Evolutionary conservation across 73 alveolate species (phyloP).

Genomic region (Symbiodinium pilosum): DNA sequence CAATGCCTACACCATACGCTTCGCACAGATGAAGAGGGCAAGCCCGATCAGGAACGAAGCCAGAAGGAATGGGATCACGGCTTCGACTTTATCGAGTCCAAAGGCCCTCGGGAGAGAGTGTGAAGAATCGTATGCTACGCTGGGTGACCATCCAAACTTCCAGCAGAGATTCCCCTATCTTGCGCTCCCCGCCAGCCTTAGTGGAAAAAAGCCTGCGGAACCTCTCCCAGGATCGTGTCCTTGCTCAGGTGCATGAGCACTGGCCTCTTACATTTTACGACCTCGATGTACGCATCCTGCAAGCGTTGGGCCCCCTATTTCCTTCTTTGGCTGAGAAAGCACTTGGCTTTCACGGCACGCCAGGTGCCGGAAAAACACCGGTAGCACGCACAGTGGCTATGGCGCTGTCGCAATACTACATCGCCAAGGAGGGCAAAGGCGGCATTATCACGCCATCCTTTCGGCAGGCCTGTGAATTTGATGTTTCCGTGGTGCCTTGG

Average conservation of each 20-base stretch:
- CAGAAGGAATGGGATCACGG: background rate
- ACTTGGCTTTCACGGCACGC: background rate
- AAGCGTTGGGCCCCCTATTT: background rate
- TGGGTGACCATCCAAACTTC: background rate
- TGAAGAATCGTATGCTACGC: background rate
- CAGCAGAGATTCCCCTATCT: background rate
- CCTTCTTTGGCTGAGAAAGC: background rate
- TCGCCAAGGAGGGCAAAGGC: background rate
- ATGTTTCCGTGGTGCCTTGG: background rate
- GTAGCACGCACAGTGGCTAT: background rate
- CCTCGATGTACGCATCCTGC: background rate
- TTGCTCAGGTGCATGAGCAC: conserved; percentile 13
- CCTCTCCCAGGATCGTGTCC: conserved; percentile 27
- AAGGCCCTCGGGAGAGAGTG: background rate
- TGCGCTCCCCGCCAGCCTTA: background rate
- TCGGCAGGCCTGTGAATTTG: conserved; percentile 1
- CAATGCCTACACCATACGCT: background rate
- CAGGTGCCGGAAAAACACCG: background rate
- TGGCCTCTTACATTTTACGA: conserved; percentile 40
- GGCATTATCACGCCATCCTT: background rate
- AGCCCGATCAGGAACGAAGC: background rate
- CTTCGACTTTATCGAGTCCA: background rate
- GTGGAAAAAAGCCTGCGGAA: background rate
- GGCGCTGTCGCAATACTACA: background rate
- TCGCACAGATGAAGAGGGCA: background rate